Evolutionary conservation across 2,329 filamentous ascomycete species (phyloP).

Genomic region (Monascus ruber): DNA sequence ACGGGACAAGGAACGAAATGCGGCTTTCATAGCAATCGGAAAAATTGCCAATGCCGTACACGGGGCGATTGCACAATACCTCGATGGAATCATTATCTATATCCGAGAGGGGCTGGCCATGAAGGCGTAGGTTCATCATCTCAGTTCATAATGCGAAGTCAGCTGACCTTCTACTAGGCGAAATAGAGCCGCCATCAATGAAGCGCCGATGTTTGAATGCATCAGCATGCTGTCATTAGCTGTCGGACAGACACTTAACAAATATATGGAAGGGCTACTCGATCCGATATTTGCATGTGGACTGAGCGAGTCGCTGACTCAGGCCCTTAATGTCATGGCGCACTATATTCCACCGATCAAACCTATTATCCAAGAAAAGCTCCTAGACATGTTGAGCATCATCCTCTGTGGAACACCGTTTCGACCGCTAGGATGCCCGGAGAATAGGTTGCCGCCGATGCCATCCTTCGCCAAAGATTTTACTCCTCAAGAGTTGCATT

Average conservation of each 20-base stretch:
- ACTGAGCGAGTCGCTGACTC: conserved; percentile 82
- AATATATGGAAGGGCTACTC: conserved; percentile 91
- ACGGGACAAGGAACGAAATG: conserved; percentile 85
- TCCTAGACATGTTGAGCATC: conserved; percentile 88
- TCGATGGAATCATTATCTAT: conserved; percentile 87
- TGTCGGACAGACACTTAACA: conserved; percentile 91
- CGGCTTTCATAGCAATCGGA: conserved; percentile 90
- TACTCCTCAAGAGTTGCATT: conserved; percentile 69
- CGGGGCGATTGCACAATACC: conserved; percentile 85
- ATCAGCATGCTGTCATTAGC: conserved; percentile 93
- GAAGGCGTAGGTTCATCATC: conserved; percentile 47
- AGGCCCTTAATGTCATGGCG: conserved; percentile 95
- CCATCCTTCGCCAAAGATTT: conserved; percentile 81
- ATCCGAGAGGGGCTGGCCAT: conserved; percentile 81
- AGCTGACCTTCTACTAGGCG: conserved; percentile 31
- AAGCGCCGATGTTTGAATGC: conserved; percentile 83
- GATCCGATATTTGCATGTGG: conserved; percentile 97
- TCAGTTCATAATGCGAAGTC: conserved; percentile 2
- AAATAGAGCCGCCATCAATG: conserved; percentile 46
- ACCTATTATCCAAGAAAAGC: conserved; percentile 79
- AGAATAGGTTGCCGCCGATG: conserved; percentile 69
- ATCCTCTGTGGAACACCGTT: conserved; percentile 89
- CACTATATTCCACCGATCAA: conserved; percentile 97
- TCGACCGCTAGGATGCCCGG: conserved; percentile 80
- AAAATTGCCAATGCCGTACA: conserved; percentile 94